Conservation (phyloP, 805 yeast species). For the Wickerhamiella bombiphila region DNA sequence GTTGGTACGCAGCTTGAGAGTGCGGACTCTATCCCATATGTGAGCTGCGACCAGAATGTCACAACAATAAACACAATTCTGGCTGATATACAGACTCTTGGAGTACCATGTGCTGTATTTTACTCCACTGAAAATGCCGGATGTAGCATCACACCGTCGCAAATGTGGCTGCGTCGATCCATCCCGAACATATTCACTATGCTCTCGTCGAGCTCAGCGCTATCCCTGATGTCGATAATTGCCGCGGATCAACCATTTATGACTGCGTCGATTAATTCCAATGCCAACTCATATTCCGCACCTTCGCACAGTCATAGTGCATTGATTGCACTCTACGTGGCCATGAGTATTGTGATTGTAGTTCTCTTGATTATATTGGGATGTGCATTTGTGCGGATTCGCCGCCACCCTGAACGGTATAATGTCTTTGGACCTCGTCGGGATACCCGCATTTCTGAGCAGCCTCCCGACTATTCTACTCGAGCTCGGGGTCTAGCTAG, state of each 20-base stretch:
- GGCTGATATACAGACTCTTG: not conserved
- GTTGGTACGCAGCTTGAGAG: not conserved
- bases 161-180: conserved; percentile 1
- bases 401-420: conserved; percentile 25
- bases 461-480: conserved; percentile 7
- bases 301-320: not conserved
- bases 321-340: conserved; percentile 3
- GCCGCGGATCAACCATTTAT: not conserved
- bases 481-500: conserved; percentile 25
- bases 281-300: not conserved
- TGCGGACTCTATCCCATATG: conserved; percentile 2
- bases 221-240: not conserved
- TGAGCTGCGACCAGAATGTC: conserved; percentile 5
- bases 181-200: conserved; percentile 11
- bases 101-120: conserved; percentile 5
- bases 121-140: conserved; percentile 3
- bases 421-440: not conserved
- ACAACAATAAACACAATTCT: not conserved
- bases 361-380: conserved; percentile 16
- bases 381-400: conserved; percentile 24
- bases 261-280: not conserved
- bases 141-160: conserved; percentile 4
- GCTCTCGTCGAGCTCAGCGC: not conserved
- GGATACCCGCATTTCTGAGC: not conserved
- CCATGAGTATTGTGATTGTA: conserved; percentile 1